Evolutionary conservation across 2,329 filamentous ascomycete genomes (phyloP), one percentile per base, ranked within the genome.

Genomic region (Fusarium irregulare): DNA sequence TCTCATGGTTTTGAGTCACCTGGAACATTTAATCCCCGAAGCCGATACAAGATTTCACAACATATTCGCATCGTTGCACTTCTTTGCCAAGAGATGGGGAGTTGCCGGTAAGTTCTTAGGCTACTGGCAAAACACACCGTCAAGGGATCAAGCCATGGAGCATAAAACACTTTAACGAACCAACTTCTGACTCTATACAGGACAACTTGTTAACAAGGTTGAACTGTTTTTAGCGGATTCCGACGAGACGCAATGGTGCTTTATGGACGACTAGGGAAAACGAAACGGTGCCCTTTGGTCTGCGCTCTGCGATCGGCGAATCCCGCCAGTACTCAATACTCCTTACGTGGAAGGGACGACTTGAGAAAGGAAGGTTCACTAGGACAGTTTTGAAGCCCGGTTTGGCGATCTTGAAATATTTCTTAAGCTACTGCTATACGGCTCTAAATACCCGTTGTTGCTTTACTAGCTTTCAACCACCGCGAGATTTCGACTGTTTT

Each of bases 11-110:
- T 64, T 80, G 6, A 76, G 75, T 57, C 76, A 77, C 46, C 77
- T 79, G 34, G 78, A 79, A 46, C 71, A 75, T 59, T 66, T 80
- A 34, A 76, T 80, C 40, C 74, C 75, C 13, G 75, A 79, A 28
- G 76, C 76, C 30, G 76, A 76, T 18, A 63, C 65, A n/a, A 70
- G 74, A 42, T 79, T 79, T 56, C 76, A 78, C 44, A 77, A 79
- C 32, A 75, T 78, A 21, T 79, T 77, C 63, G 76, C 77, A 30
- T 76, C 76, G 11, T 70, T 79, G 27, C 77, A 79, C 53, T 79
- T 76, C 62, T 78, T 78, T 40, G 76, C 77, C 10, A 79, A 79
- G 64, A 64, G 78, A 51, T 79, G 78, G 78, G 76, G 72, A 37
- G 75, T 78, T 64, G 78, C 76, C 28, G 77, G 77, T 78, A 56